Base-by-base conservation (phyloP, 2,329 filamentous ascomycete species). In the Aspergillus sp. region DNA sequence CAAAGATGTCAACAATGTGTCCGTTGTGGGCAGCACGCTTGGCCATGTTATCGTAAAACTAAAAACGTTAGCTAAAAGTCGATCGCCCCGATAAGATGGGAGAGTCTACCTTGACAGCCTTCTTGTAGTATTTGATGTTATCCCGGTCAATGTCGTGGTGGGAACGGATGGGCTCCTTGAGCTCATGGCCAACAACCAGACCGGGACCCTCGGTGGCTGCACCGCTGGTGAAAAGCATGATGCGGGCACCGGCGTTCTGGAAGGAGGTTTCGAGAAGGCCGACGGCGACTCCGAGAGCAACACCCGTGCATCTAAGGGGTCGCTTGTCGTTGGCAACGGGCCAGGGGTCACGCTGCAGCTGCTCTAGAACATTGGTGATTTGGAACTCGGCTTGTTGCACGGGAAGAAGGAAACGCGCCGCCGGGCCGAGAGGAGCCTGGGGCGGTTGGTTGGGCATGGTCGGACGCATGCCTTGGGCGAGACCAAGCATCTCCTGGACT, bases 111-210 rank as follows among this genome's bases (percentile, higher is more conserved):
- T 97, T 99, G 47, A 97, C 76, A 19, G 94, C 94, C 77, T 99
- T 99, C 81, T 99, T 99, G 78, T 96, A 97, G 76, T 97, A 97
- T 75, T 99, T 99, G 77, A 96, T 96, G 71, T 97, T 97, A 74
- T 99, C 94, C 53, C 92, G 86, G 71, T 99, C 94, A 72, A 99
- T 99, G 67, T 99, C 94, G 74, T 99, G 94, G 76, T 99, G 94
- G 40, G 93, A 97, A 68, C 94, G 88, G 60, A 99, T 97, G 9
- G 95, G 91, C 71, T 99, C 94, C 71, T 93, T 88, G 60, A 99
- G 79, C 75, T 99, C 94, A 20, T 94, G 90, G 2, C 92, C 92
- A 69, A 99, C 94, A 29, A 99, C 94, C 83, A 96, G 91, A 56
- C 94, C 94, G 10, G 94, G 94, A 1, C 94, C 94, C 73, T 99